These are phyloP conservation scores for Zelonia costaricensis DNA, from an alignment of 208 protist genomes.

Conservation along the genomic window DNA sequence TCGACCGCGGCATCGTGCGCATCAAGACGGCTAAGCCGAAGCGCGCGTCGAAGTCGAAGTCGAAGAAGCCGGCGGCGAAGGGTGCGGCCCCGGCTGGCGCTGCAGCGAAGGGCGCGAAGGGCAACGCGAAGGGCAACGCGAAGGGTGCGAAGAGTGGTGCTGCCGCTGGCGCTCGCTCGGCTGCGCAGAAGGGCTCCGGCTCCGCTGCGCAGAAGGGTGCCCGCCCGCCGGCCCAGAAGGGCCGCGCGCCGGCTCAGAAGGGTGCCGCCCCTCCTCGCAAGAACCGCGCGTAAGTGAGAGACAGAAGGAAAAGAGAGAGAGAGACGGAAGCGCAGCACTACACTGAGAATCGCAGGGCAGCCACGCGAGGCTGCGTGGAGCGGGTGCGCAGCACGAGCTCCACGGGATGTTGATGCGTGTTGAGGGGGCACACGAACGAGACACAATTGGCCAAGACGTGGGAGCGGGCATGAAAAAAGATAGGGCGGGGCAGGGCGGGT, in stretches of 20 bases:
- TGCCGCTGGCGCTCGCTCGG: slow-evolving; percentile 11
- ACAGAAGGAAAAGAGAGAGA: not conserved
- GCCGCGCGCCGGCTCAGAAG: slow-evolving; percentile 14
- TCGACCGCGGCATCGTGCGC: slow-evolving; percentile 79
- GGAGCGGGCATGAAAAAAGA: no score
- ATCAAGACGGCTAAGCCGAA: slow-evolving; percentile 88
- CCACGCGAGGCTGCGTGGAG: no score
- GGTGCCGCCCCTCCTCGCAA: slow-evolving; percentile 24
- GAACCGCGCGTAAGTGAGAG: slow-evolving; percentile 23
- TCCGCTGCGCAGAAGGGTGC: slow-evolving; percentile 28
- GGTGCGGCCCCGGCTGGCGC: slow-evolving; percentile 26
- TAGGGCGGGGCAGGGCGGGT: no score
- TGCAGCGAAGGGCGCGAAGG: slow-evolving; percentile 17
- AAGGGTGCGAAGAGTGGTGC: slow-evolving; percentile 21
- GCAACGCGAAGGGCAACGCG: not conserved
- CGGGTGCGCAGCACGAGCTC: no score
- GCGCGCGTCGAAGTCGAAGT: slow-evolving; percentile 53
- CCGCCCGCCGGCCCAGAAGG: slow-evolving; percentile 25
- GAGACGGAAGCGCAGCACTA: no score
- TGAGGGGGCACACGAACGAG: no score
- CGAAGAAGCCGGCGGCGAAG: slow-evolving; percentile 34
- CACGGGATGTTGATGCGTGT: no score
- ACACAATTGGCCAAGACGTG: no score
- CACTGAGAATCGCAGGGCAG: no score
- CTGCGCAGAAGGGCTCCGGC: slow-evolving; percentile 16